Evolutionary conservation across 2,329 filamentous ascomycete species (phyloP).

Genomic region (Cyanodermella asteris): DNA sequence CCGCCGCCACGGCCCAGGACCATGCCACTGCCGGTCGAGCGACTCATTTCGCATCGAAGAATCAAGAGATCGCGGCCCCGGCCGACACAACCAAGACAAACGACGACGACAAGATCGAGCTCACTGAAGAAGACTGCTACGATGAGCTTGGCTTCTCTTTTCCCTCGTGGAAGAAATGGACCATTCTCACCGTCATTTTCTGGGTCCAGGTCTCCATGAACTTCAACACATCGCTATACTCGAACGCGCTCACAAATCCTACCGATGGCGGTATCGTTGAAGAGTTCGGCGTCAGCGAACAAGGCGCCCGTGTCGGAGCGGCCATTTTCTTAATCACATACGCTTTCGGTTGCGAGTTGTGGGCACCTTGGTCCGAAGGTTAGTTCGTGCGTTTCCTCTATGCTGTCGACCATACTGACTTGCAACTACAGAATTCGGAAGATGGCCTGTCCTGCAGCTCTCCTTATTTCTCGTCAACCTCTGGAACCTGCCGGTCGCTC

Average conservation of each 20-base stretch:
- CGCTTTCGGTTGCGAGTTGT: slow-evolving; percentile 69
- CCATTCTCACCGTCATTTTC: slow-evolving; percentile 50
- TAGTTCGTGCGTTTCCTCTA: too few relatives aligned
- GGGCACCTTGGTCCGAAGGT: slow-evolving; percentile 73
- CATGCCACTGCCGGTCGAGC: too few relatives aligned
- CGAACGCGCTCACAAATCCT: slow-evolving; percentile 49
- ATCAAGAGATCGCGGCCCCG: too few relatives aligned
- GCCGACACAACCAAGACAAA: not conserved
- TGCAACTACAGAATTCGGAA: slow-evolving; percentile 60
- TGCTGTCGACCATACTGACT: too few relatives aligned
- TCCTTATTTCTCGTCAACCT: slow-evolving; percentile 57
- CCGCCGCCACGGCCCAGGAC: too few relatives aligned
- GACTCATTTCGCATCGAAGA: too few relatives aligned
- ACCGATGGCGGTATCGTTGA: slow-evolving; percentile 40
- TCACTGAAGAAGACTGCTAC: slow-evolving; percentile 38
- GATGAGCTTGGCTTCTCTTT: slow-evolving; percentile 42
- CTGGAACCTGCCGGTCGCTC: slow-evolving; percentile 49
- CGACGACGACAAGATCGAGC: slow-evolving; percentile 14
- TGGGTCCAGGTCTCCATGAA: slow-evolving; percentile 57
- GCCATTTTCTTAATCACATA: slow-evolving; percentile 60
- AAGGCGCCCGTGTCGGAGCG: slow-evolving; percentile 49
- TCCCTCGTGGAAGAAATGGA: slow-evolving; percentile 44
- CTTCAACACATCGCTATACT: slow-evolving; percentile 55
- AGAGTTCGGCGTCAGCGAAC: slow-evolving; percentile 44
- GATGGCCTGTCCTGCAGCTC: slow-evolving; percentile 51